A percentile compares a stretch with the other conserved stretches of the same genome.
Evolutionary conservation across 176 grass and related monocot species (phyloP).

Genomic region (Puccinellia tenuiflora): DNA sequence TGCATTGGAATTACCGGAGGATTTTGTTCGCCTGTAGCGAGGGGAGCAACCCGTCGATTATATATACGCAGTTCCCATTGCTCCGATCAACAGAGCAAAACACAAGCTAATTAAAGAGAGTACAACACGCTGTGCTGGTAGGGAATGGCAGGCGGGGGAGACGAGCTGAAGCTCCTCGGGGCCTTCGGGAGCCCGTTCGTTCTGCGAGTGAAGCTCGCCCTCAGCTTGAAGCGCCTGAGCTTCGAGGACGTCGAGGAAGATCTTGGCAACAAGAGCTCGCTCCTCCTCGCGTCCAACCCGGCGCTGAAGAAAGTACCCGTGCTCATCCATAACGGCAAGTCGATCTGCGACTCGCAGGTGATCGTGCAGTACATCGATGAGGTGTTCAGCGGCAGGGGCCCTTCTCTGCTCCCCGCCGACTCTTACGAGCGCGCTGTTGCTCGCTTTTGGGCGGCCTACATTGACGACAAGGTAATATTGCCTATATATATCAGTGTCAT

Average conservation of each 20-base stretch:
- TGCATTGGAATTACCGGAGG: background rate
- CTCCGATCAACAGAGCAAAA: background rate
- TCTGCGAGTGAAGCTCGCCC: constrained; percentile 29
- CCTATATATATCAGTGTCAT: background rate
- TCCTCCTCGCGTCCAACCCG: constrained; percentile 46
- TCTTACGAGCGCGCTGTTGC: constrained; percentile 34
- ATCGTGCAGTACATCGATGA: constrained; percentile 70
- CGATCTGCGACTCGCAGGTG: constrained; percentile 40
- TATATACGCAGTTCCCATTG: background rate
- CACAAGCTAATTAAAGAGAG: background rate
- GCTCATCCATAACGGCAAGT: constrained; percentile 45
- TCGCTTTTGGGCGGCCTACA: constrained; percentile 49
- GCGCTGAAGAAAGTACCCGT: constrained; percentile 47
- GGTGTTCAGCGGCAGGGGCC: background rate
- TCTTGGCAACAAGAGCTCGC: constrained; percentile 39
- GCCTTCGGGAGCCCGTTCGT: constrained; percentile 21
- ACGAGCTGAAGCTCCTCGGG: constrained; percentile 39
- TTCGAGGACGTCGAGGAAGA: constrained; percentile 50
- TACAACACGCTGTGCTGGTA: background rate
- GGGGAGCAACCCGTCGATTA: background rate
- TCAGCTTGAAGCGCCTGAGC: constrained; percentile 45
- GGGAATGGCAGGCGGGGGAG: background rate
- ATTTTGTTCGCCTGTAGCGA: background rate
- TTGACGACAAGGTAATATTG: constrained; percentile 40
- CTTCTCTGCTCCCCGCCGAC: constrained; percentile 34